Base-by-base conservation (phyloP, 2,329 filamentous ascomycete species). In the Orbilia brochopaga region DNA sequence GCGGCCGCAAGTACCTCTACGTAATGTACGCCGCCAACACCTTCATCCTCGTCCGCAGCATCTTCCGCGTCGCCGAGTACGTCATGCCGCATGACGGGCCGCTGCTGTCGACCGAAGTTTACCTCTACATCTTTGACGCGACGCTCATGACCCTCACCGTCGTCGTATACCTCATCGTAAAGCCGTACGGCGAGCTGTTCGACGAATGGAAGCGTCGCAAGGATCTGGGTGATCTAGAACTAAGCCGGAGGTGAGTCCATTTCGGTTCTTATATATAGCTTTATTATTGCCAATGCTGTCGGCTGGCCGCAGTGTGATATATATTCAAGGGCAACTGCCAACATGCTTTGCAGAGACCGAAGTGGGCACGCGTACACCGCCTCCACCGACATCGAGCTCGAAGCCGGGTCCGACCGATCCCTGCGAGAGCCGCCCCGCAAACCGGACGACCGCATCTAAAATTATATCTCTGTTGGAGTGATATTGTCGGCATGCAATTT, bases 41-140 rank as follows among this genome's bases (percentile, higher is more conserved):
- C 0, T 76, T 85, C 17, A 85, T 85, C 74, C 76, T 85, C 67
- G 59, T 84, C 4, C 79, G 84, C 37, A 81, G 78, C 5, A 66
- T 84, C 1, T 83, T 84, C 59, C 79, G 84, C 32, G 78, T 84
- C 8, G 76, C 81, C 5, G 83, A 85, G 77, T 86, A 83, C 66
- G 72, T 78, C 0, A 76, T 80, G 74, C 83, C 83, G 1, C 78
- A 80, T 24, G 74, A 78, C 21, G 83, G 83, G 0, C 80, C 79
- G 54, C 74, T 85, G 8, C 76, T 83, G 40, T 73, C 75, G 13
- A 79, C 80, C 42, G 83, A 85, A 77, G 78, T 79, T 58, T 82
- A 78, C 23, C 64, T 83, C 2, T 83, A 83, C 74, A 77, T 81
- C 17, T 82, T 84, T 62, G 83, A 84, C 77, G 80, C 81, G 5